Evolutionary conservation across 2,329 filamentous ascomycete genomes (phyloP).

Genomic region (Fusarium sp.): DNA sequence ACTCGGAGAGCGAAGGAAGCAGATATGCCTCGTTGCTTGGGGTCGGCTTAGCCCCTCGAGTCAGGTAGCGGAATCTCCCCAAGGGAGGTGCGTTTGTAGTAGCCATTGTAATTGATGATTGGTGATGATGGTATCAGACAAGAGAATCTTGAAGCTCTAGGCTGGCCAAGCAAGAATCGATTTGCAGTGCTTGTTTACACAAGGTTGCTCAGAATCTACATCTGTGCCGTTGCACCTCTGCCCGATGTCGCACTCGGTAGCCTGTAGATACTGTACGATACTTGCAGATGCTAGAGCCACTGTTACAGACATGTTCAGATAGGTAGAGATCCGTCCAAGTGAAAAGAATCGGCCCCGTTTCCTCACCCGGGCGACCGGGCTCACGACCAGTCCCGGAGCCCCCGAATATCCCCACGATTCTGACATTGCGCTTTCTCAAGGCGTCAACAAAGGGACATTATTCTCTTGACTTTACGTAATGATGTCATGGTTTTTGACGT

Average conservation of each 20-base stretch:
- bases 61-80: slow-evolving; percentile 4
- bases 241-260: neutral
- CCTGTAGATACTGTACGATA: neutral
- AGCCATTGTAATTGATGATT: neutral
- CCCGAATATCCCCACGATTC: neutral
- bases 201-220: neutral
- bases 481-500: neutral
- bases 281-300: neutral
- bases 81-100: neutral
- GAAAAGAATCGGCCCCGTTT: neutral
- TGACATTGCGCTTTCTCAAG: neutral
- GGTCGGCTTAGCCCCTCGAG: neutral
- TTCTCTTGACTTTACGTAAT: neutral
- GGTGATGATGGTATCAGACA: neutral
- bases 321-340: neutral
- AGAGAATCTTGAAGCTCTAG: neutral
- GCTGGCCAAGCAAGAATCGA: too few relatives aligned
- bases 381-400: neutral
- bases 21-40: slow-evolving; percentile 5
- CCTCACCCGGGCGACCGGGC: too few relatives aligned
- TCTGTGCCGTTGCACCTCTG: neutral
- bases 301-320: neutral
- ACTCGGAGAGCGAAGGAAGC: slow-evolving; percentile 4
- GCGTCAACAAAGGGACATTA: too few relatives aligned
- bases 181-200: neutral